Conservation (phyloP, 192 early-diverging fungal genomes). For the Coemansia sp. region DNA sequence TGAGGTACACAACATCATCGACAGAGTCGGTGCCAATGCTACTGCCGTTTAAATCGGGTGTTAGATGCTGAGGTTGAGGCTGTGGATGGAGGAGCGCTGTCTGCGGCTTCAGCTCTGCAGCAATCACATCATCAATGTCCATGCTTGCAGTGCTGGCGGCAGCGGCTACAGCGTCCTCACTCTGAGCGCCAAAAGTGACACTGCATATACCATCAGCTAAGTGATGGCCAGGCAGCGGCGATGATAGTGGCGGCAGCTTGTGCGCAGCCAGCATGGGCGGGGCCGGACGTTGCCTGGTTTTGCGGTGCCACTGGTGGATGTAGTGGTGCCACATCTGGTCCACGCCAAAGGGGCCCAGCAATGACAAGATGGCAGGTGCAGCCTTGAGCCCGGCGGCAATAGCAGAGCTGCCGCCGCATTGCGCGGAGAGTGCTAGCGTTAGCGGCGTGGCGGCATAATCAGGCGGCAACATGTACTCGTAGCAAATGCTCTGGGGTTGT, state of each 20-base stretch:
- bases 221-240: too few species aligned
- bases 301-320: constrained; percentile 43
- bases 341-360: constrained; percentile 76
- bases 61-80: too few species aligned
- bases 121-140: neutral
- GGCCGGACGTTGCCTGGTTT: constrained; percentile 13
- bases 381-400: constrained; percentile 46
- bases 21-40: neutral
- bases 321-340: constrained; percentile 63
- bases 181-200: too few species aligned
- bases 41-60: neutral
- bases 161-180: too few species aligned
- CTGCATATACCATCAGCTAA: too few species aligned
- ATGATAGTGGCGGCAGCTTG: too few species aligned
- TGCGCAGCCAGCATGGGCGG: neutral
- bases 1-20: constrained; percentile 4
- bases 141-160: neutral
- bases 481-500: constrained; percentile 27
- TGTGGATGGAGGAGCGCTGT: too few species aligned
- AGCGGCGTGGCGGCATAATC: constrained; percentile 46
- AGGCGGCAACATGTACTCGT: constrained; percentile 53
- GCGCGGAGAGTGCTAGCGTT: constrained; percentile 25
- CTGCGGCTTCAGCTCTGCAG: neutral
- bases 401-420: constrained; percentile 25
- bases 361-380: constrained; percentile 38